Conservation (phyloP, 2,329 filamentous ascomycete species). For the Podosphaera xanthii region DNA sequence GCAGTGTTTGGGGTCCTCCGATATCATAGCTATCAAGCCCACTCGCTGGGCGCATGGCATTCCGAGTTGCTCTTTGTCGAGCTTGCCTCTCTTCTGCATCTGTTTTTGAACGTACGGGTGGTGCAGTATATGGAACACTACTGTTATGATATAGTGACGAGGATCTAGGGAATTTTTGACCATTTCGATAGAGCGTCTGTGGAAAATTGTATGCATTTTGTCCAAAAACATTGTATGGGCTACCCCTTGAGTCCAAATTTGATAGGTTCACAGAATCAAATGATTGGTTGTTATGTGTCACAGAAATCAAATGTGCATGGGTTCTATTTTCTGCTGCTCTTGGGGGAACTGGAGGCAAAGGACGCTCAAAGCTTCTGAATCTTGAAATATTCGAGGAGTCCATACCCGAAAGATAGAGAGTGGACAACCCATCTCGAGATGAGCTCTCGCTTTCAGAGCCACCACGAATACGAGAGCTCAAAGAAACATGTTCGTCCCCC, state of each 20-base stretch:
- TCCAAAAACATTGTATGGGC: conserved; percentile 9
- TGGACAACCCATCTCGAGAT: conserved; percentile 51
- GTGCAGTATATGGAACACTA: conserved; percentile 52
- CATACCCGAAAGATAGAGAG: conserved; percentile 82
- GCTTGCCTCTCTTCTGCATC: conserved; percentile 51
- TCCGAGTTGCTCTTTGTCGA: conserved; percentile 27
- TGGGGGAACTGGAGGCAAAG: conserved; percentile 34
- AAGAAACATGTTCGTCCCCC: conserved; percentile 52
- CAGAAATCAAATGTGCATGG: conserved; percentile 24
- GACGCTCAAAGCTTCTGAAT: conserved; percentile 20
- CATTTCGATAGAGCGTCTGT: conserved; percentile 18
- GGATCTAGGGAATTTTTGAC: conserved; percentile 38
- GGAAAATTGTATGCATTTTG: conserved; percentile 20
- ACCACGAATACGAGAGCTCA: conserved; percentile 23
- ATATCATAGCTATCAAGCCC: conserved; percentile 34
- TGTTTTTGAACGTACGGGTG: conserved; percentile 80
- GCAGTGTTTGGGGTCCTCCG: conserved; percentile 24
- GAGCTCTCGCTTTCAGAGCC: conserved; percentile 39
- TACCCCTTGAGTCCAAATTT: conserved; percentile 21
- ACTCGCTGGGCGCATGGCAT: conserved; percentile 27
- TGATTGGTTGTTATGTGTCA: conserved; percentile 35
- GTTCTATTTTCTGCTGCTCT: conserved; percentile 22
- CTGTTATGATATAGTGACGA: conserved; percentile 67
- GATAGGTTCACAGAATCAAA: conserved; percentile 23
- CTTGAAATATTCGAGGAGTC: conserved; percentile 31